Evolutionary conservation across 805 yeast genomes (phyloP).

Genomic region (Candida nitratophila): DNA sequence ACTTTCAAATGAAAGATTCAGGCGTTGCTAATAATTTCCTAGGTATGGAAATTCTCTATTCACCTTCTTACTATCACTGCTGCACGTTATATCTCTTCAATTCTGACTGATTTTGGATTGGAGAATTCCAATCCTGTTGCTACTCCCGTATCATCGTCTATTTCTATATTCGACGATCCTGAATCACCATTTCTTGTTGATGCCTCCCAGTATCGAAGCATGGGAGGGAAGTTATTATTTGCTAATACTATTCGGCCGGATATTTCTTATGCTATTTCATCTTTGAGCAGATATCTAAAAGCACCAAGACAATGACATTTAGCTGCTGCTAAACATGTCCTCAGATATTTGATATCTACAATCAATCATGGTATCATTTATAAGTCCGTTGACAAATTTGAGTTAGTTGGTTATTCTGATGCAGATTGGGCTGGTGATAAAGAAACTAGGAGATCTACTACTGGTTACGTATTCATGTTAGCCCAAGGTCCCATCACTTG

Average conservation of each 20-base stretch:
- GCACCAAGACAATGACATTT: no score
- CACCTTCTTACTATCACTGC: no score
- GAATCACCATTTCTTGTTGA: background rate
- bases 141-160: no score
- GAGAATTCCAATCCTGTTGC: no score
- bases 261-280: conserved; percentile 18
- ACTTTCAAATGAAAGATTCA: no score
- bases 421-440: conserved; percentile 9
- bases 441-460: conserved; percentile 6
- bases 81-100: no score
- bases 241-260: conserved; percentile 3
- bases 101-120: no score
- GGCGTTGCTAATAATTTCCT: no score
- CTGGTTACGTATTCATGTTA: conserved; percentile 5
- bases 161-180: background rate
- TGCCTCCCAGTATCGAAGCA: conserved; percentile 1
- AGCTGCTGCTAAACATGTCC: no score
- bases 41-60: no score
- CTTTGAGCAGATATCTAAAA: conserved; percentile 10
- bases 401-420: conserved; percentile 8
- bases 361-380: background rate
- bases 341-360: no score
- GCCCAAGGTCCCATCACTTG: conserved; percentile 10
- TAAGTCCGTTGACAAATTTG: background rate
- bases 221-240: conserved; percentile 4